These are phyloP conservation scores for Aspergillus sp. DNA, from an alignment of 2,329 filamentous ascomycete genomes.

Conservation along the genomic window DNA sequence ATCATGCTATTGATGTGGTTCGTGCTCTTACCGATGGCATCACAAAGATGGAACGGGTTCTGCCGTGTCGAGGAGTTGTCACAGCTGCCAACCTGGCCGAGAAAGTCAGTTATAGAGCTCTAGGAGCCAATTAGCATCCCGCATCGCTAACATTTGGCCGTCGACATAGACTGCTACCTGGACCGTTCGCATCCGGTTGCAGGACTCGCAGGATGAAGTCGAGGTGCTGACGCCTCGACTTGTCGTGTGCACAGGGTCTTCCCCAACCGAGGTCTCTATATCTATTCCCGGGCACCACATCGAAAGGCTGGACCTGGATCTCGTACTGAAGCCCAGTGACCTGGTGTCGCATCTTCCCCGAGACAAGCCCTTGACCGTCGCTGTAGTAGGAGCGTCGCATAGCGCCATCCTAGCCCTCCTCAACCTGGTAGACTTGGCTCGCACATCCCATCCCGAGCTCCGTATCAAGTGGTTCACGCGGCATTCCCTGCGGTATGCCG, in stretches of 20 bases:
- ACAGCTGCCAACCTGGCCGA: slow-evolving; percentile 36
- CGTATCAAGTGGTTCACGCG: slow-evolving; percentile 64
- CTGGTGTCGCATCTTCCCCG: slow-evolving; percentile 47
- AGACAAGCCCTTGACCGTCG: slow-evolving; percentile 47
- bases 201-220: slow-evolving; percentile 31
- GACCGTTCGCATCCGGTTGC: slow-evolving; percentile 35
- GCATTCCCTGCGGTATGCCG: slow-evolving; percentile 62
- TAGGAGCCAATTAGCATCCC: neutral
- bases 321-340: slow-evolving; percentile 56
- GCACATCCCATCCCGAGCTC: slow-evolving; percentile 54
- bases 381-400: slow-evolving; percentile 64
- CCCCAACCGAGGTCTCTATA: slow-evolving; percentile 49
- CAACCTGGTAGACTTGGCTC: slow-evolving; percentile 60
- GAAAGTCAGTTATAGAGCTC: slow-evolving; percentile 26
- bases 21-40: slow-evolving; percentile 48
- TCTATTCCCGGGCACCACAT: slow-evolving; percentile 46
- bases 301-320: slow-evolving; percentile 55
- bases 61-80: slow-evolving; percentile 37
- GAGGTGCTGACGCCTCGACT: slow-evolving; percentile 48
- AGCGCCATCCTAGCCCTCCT: slow-evolving; percentile 64
- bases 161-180: slow-evolving; percentile 31
- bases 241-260: slow-evolving; percentile 62
- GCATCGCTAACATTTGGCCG: slow-evolving; percentile 17
- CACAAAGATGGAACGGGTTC: slow-evolving; percentile 39
- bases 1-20: slow-evolving; percentile 60